These are phyloP conservation scores for Somion occarium DNA, from an alignment of 1,284 basidiomycete species.

Conservation along the genomic window DNA sequence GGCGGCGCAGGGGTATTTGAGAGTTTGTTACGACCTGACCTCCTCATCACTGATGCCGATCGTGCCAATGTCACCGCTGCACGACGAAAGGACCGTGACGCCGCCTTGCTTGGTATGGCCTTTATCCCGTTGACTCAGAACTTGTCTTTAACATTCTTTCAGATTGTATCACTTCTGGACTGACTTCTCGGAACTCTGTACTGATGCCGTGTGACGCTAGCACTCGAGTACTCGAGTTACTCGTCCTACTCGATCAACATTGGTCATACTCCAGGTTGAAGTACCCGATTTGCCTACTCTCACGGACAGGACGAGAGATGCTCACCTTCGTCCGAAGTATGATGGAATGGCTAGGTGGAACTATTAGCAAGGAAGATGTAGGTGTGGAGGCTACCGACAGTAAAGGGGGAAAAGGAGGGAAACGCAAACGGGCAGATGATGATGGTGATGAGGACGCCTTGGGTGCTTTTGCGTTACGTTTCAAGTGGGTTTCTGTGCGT, in stretches of 20 bases:
- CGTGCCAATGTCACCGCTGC: constrained; percentile 79
- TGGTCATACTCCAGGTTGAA: constrained; percentile 86
- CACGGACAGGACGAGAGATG: constrained; percentile 90
- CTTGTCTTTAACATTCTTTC: constrained; percentile 8
- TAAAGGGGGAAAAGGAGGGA: constrained; percentile 42
- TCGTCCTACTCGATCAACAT: constrained; percentile 95
- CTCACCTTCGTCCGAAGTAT: constrained; percentile 92
- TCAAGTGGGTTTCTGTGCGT: constrained; percentile 45
- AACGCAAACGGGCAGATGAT: constrained; percentile 51
- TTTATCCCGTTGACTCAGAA: background rate
- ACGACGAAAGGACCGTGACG: constrained; percentile 88
- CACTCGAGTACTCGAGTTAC: constrained; percentile 88
- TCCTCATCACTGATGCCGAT: constrained; percentile 93
- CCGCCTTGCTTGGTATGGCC: constrained; percentile 77
- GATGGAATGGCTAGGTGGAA: constrained; percentile 98
- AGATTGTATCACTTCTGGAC: constrained; percentile 86
- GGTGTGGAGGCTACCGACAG: constrained; percentile 61
- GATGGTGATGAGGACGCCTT: constrained; percentile 74
- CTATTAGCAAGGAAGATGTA: constrained; percentile 84
- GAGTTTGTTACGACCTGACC: constrained; percentile 82
- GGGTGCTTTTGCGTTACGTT: constrained; percentile 71
- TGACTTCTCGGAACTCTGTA: constrained; percentile 74
- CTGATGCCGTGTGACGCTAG: constrained; percentile 93
- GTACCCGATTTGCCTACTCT: constrained; percentile 89
- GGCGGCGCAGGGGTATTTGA: constrained; percentile 73